These are phyloP conservation scores for Paramecium biaurelia DNA, from an alignment of 73 alveolate genomes.

Conservation along the genomic window DNA sequence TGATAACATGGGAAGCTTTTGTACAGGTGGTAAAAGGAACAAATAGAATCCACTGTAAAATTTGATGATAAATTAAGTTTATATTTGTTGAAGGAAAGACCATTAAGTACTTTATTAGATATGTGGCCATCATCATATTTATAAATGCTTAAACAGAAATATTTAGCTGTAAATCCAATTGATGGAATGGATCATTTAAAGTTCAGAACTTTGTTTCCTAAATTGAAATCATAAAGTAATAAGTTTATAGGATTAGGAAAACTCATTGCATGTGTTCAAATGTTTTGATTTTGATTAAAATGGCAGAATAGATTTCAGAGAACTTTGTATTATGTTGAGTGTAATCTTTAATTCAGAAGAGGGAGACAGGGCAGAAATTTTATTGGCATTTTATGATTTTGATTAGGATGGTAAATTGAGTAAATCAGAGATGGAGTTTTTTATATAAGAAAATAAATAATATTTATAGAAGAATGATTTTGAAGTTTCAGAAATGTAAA, in stretches of 20 bases:
- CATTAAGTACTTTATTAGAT: not conserved
- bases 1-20: not conserved
- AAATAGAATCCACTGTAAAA: not conserved
- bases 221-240: constrained; percentile 18
- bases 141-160: constrained; percentile 26
- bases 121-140: constrained; percentile 47
- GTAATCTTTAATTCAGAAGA: constrained; percentile 38
- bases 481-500: not conserved
- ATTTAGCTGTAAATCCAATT: not conserved
- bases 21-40: not conserved
- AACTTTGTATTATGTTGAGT: constrained; percentile 16
- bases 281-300: constrained; percentile 28
- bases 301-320: constrained; percentile 32
- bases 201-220: not conserved
- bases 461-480: not conserved
- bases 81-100: not conserved
- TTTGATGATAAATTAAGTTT: not conserved
- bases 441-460: not conserved
- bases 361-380: not conserved
- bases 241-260: not conserved
- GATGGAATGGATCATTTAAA: constrained; percentile 3
- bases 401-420: constrained; percentile 16
- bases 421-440: constrained; percentile 27
- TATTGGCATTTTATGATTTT: not conserved
- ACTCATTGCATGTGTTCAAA: constrained; percentile 12